Evolutionary conservation across 208 protist genomes (phyloP).

Genomic region (Leishmania mexicana): DNA sequence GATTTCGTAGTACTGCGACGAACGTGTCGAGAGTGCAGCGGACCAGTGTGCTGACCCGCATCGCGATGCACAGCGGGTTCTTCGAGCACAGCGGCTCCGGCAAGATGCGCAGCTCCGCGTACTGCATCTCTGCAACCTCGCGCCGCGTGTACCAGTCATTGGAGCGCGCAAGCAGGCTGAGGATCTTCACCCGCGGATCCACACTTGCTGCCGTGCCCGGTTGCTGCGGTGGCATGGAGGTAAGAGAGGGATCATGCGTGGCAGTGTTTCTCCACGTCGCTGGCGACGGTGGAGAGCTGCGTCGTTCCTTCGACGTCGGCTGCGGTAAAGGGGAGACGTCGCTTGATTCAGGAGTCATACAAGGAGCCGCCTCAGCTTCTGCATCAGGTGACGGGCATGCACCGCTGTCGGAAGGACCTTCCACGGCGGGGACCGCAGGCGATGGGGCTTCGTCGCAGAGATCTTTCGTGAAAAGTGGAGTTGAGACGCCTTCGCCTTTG

Average conservation of each 20-base stretch:
- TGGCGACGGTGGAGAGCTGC: not conserved
- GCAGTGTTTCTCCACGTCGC: not conserved
- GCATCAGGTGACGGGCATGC: not conserved
- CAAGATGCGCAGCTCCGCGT: slow-evolving; percentile 26
- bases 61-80: slow-evolving; percentile 10
- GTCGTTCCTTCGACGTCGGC: not conserved
- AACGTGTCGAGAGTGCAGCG: slow-evolving; percentile 22
- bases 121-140: slow-evolving; percentile 18
- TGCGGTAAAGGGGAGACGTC: not conserved
- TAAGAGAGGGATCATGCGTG: not conserved
- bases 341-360: not conserved
- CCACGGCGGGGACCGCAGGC: not conserved
- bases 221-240: not conserved
- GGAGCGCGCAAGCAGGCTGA: slow-evolving; percentile 23
- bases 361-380: not conserved
- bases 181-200: slow-evolving; percentile 4
- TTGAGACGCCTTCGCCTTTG: not conserved
- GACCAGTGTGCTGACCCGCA: slow-evolving; percentile 35
- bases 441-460: not conserved
- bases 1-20: slow-evolving; percentile 8
- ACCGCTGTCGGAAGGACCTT: not conserved
- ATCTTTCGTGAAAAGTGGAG: not conserved
- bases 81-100: slow-evolving; percentile 10
- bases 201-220: not conserved
- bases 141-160: slow-evolving; percentile 22